Base-by-base conservation (phyloP, 257 asterid species). In the Marsdenia floribunda region DNA sequence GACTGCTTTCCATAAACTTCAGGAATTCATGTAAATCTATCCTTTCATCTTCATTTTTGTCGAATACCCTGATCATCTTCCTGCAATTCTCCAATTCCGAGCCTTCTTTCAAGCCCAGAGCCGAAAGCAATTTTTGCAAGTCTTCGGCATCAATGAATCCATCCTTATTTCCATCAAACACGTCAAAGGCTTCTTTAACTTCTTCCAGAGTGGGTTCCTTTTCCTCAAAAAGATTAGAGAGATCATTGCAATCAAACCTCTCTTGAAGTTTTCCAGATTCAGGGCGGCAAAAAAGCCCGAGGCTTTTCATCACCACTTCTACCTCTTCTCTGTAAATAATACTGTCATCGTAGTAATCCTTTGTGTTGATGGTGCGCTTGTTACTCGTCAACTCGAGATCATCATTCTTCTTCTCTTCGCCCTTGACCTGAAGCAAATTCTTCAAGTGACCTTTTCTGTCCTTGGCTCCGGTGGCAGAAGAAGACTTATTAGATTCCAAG, bases 81-180 rank as follows among this genome's bases (percentile, higher is more conserved):
- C 74, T 77, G 81, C 96, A 93, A 18, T 79, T 87, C 65, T 82
- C 83, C 67, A 88, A 38, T 15, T 83, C 83, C 50, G 68, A 76
- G 0, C 88, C 96, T 83, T 89, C 85, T 46, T 78, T 77, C 4
- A 93, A 80, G 18, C 97, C 94, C 83, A 91, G 73, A 74, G 82
- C 83, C 60, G 82, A 76, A 0, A 93, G 2, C 61, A 93, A 78
- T 68, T 69, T 86, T 61, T 89, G 96, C 87, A 93, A 75, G 73
- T 93, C 97, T 59, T 33, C n/a, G 7, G 85, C 94, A 70, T 93
- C 96, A 22, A 93, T 86, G 75, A 85, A 87, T 22, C 98, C 98
- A 83, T 93, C 98, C 71, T 76, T 70, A 24, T 90, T 87, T 33
- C 75, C 76, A 65, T 93, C 98, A 58, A 87, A 93, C 52, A 89